A percentile compares a stretch with the other conserved stretches of the same genome.
Evolutionary conservation across 140 eudicot genomes (phyloP).

Genomic region (Erigeron philadelphicus): DNA sequence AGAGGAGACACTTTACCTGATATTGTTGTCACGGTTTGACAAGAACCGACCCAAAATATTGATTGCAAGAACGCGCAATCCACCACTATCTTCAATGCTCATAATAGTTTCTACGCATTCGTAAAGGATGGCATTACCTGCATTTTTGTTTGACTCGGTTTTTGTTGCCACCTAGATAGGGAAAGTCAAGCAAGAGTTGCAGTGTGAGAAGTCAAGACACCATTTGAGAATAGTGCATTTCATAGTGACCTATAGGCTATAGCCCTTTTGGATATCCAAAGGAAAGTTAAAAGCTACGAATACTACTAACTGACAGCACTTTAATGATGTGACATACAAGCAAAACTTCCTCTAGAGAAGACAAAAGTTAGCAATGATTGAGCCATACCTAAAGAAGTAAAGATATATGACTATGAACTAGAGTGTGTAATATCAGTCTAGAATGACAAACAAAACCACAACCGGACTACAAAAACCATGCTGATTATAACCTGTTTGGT

Average conservation of each 20-base stretch:
- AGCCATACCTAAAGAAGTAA: conserved; percentile 15
- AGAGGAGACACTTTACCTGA: conserved; percentile 51
- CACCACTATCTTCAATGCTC: conserved; percentile 94
- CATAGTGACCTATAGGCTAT: conserved; percentile 1
- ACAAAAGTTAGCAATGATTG: background rate
- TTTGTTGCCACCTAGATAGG: conserved; percentile 80
- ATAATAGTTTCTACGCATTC: conserved; percentile 93
- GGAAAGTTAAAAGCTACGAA: conserved; percentile 7
- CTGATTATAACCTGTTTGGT: background rate
- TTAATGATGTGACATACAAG: conserved; percentile 2
- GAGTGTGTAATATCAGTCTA: background rate
- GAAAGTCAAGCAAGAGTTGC: conserved; percentile 25
- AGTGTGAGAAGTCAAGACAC: conserved; percentile 30
- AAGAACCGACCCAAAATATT: conserved; percentile 92
- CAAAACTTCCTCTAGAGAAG: conserved; percentile 15
- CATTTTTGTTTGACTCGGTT: conserved; percentile 93
- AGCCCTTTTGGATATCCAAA: background rate
- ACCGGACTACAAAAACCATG: background rate
- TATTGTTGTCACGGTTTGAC: conserved; percentile 96
- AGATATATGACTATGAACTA: conserved; percentile 10
- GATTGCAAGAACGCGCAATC: conserved; percentile 92
- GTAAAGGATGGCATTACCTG: conserved; percentile 93
- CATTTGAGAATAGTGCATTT: conserved; percentile 1
- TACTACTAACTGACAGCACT: conserved; percentile 15
- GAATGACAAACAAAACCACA: background rate